Evolutionary conservation across 495 filamentous ascomycete genomes (phyloP).

Genomic region (Articulospora tetracladia): DNA sequence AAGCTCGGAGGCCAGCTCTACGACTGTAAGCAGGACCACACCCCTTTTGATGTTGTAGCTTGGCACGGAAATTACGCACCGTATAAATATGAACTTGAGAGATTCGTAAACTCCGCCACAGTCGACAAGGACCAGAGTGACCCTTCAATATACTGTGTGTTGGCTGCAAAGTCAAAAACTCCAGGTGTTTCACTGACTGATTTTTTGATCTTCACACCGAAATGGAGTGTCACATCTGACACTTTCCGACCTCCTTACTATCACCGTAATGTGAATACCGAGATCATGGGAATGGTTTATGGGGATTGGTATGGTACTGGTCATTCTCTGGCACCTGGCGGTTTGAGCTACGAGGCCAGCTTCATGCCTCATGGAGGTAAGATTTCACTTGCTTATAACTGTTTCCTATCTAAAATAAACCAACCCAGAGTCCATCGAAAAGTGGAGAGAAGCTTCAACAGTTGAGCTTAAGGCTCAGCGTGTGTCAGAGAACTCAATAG

Average conservation of each 20-base stretch:
- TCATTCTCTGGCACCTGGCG: background rate
- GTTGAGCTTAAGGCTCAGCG: background rate
- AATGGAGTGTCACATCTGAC: conserved; percentile 61
- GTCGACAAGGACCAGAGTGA: conserved; percentile 77
- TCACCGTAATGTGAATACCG: conserved; percentile 68
- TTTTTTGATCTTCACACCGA: conserved; percentile 78
- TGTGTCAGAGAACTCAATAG: background rate
- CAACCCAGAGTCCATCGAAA: background rate
- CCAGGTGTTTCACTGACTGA: conserved; percentile 71
- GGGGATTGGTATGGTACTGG: conserved; percentile 3
- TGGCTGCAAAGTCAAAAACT: conserved; percentile 57
- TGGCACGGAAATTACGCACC: conserved; percentile 82
- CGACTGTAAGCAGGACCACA: conserved; percentile 61
- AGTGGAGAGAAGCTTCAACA: conserved; percentile 1
- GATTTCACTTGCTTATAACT: background rate
- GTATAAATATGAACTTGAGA: conserved; percentile 81
- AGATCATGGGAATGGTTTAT: conserved; percentile 49
- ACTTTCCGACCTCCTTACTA: conserved; percentile 48
- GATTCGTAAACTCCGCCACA: conserved; percentile 73
- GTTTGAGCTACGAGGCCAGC: conserved; percentile 1
- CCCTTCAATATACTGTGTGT: conserved; percentile 76
- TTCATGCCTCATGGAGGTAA: conserved; percentile 1
- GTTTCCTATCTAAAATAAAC: background rate
- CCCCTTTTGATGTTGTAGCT: conserved; percentile 78
- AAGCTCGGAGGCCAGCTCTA: conserved; percentile 51